Evolutionary conservation across 2,329 filamentous ascomycete genomes (phyloP).

Genomic region (Juglanconis oblonga): DNA sequence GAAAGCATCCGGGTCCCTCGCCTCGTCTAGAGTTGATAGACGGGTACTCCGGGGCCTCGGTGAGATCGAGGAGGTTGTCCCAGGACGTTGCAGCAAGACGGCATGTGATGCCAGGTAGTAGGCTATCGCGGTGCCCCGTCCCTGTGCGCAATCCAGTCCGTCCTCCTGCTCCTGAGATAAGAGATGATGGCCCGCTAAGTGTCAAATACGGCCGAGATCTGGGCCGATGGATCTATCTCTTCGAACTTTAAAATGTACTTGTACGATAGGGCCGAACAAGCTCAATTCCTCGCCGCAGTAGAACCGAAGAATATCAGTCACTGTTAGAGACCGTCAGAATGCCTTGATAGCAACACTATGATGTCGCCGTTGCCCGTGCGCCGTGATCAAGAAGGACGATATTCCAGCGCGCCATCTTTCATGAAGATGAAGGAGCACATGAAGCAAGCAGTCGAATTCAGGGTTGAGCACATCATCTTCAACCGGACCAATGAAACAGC

Average conservation of each 20-base stretch:
- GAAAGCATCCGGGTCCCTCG: not conserved
- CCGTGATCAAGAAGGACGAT: too few species aligned
- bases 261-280: not conserved
- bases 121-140: conserved; percentile 11
- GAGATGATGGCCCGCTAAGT: conserved; percentile 11
- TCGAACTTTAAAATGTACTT: not conserved
- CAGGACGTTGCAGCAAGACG: not conserved
- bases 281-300: not conserved
- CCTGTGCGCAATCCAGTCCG: not conserved
- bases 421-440: not conserved
- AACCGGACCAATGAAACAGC: conserved; percentile 12
- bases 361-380: too few species aligned
- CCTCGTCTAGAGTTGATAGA: not conserved
- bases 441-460: not conserved
- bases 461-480: not conserved
- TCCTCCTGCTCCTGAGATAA: conserved; percentile 14
- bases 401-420: not conserved
- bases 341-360: too few species aligned
- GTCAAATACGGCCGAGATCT: conserved; percentile 19
- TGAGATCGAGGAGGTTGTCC: too few species aligned
- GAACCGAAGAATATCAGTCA: not conserved
- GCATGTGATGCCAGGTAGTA: not conserved
- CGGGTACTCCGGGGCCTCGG: not conserved
- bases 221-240: conserved; percentile 14
- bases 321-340: not conserved